Conservation (phyloP, 2,329 filamentous ascomycete genomes). For the Microsporum canis region DNA sequence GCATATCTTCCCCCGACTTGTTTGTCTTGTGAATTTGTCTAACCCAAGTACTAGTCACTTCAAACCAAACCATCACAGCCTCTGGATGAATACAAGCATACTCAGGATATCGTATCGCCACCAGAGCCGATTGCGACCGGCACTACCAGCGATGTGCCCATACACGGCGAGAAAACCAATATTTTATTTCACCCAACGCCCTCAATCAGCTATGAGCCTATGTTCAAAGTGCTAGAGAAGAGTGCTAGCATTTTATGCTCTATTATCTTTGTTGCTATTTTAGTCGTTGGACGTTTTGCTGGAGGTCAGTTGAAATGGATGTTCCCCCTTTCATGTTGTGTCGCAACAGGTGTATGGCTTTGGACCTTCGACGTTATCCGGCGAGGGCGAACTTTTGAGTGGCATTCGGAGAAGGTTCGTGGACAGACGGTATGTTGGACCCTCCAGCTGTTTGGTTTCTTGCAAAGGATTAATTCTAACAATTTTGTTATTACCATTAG, state of each 20-base stretch:
- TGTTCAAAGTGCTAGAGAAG: conserved; percentile 65
- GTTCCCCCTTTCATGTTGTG: conserved; percentile 58
- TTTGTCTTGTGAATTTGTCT: not conserved
- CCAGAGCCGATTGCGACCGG: conserved; percentile 75
- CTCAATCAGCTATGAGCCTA: conserved; percentile 77
- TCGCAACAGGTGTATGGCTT: conserved; percentile 68
- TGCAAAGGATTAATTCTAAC: not conserved
- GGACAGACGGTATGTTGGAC: conserved; percentile 55
- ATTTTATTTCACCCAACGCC: conserved; percentile 92
- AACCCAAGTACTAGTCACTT: conserved; percentile 39
- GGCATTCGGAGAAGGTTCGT: conserved; percentile 74
- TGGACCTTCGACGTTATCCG: conserved; percentile 83
- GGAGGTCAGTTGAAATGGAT: conserved; percentile 67
- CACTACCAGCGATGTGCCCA: conserved; percentile 84
- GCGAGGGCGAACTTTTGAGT: conserved; percentile 72
- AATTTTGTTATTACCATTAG: conserved; percentile 20
- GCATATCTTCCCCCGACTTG: conserved; percentile 14
- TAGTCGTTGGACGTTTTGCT: conserved; percentile 67
- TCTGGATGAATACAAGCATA: conserved; percentile 66
- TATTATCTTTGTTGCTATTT: conserved; percentile 59
- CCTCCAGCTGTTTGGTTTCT: not conserved
- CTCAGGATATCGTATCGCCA: conserved; percentile 81
- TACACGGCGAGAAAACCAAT: conserved; percentile 93
- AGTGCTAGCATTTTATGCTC: conserved; percentile 59
- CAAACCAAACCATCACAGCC: conserved; percentile 61